Evolutionary conservation across 192 early-diverging fungal species (phyloP), one percentile per base, ranked within the genome.

Genomic region (Dissophora ornata): DNA sequence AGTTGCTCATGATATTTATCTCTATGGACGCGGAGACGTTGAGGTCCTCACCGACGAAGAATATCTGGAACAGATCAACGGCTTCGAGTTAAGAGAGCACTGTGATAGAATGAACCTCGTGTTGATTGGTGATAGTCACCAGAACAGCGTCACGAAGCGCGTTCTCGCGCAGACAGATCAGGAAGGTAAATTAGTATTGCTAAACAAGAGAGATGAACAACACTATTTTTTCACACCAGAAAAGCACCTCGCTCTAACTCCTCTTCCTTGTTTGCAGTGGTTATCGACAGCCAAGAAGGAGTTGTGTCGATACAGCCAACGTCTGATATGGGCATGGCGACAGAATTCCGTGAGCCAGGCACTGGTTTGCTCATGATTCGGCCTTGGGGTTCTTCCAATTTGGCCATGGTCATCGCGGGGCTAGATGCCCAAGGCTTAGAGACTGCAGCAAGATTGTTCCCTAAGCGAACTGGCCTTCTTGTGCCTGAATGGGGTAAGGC

Each of bases 1-100:
- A 26, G 61, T 93, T 21, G 80, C 87, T 3, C 80, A 85, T 24
- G 86, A 84, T 26, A 92, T 91, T 88, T 91, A 88, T 55, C 54
- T 90, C 2, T 91, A 84, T 58, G 89, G 87, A 15, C 49, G 86
- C 12, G 89, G 90, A 0, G 86, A 87, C 38, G 80, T 89, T 0
- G 71, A 85, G 30, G 87, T 91, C 45, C 21, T 90, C 7, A 75
- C 78, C 0, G 92, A 93, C 60, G 41, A 79, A 0, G 88, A 89
- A 54, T 83, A 82, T 7, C 47, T 75, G 7, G 78, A 79, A 18
- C 75, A 71, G 13, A 41, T 81, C 18, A 54, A 75, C 16, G 60
- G 74, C 12, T 26, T 28, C 4, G 24, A 49, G n/a, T 11, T 5
- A 53, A 30, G 21, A 53, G 40, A 21, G 11, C 9, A 28, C 18